Evolutionary conservation across 176 grass and related monocot genomes (phyloP), one percentile per base, ranked within the genome.

Genomic region (Aegilops speltoides): DNA sequence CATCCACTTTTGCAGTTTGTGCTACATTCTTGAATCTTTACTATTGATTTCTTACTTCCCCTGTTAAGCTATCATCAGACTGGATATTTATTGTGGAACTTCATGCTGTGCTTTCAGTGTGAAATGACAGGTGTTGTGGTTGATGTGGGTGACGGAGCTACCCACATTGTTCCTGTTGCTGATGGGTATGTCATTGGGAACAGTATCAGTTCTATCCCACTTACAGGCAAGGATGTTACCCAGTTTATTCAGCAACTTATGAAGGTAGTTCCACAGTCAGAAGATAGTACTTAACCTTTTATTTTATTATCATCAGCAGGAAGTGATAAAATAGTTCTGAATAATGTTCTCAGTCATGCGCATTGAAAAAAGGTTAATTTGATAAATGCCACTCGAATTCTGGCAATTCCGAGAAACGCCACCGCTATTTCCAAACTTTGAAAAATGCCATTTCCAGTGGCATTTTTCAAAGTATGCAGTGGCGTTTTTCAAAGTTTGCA

Each of bases 81-180:
- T 76, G 41, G 11, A 59, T 72, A 75, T 84, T 93, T 85, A 90
- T 83, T 56, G 56, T 76, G 37, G 70, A 86, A 28, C 24, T 81
- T 83, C 73, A 92, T 90, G 61, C 80, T 93, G 81, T 89, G 64
- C 86, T 87, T 92, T 90, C 90, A 99, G 97, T 99, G 97, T 96
- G 97, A 99, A 94, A 99, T 99, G 97, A 99, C 97, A 86, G 97
- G 97, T 82, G 97, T 99, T 76, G 92, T 99, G 57, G 94, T 99
- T 64, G 97, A 96, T 90, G 94, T 99, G 79, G 97, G 97, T 75
- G 94, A 99, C 80, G 97, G 97, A 45, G 97, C 92, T 77, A 99
- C 97, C 52, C 97, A 99, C 85, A 86, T 99, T 45, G 97, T 99
- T 69, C 94, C 97, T 13, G 94, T 99, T 88, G 97, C 97, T 64